These are phyloP conservation scores for Fomitiporia mediterranea DNA, from an alignment of 1,284 basidiomycete species.

Conservation along the genomic window DNA sequence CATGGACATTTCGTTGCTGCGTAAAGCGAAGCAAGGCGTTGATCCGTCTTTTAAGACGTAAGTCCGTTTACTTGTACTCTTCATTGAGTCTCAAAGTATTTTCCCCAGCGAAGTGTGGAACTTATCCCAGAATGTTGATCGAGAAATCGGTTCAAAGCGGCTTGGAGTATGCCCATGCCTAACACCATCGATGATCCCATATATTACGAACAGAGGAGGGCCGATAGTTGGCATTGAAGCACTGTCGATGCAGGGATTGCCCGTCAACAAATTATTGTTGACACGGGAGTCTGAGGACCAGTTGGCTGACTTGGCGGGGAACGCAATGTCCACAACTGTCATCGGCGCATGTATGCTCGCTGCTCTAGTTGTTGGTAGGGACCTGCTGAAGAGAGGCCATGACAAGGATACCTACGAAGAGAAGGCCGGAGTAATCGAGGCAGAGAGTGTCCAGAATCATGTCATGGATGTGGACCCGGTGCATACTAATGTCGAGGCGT, in stretches of 20 bases:
- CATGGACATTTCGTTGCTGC: constrained; percentile 86
- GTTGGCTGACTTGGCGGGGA: constrained; percentile 90
- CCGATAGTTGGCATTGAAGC: constrained; percentile 94
- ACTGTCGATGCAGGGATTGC: constrained; percentile 89
- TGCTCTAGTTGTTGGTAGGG: constrained; percentile 66
- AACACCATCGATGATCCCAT: constrained; percentile 95
- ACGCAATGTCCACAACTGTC: constrained; percentile 96
- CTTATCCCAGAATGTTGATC: constrained; percentile 94
- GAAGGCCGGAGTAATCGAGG: constrained; percentile 39
- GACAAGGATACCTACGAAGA: constrained; percentile 60
- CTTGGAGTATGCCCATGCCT: constrained; percentile 88
- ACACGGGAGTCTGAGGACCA: constrained; percentile 94
- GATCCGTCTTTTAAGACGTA: constrained; percentile 87
- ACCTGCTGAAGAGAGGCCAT: constrained; percentile 59
- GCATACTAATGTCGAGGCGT: constrained; percentile 37
- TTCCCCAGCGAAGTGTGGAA: constrained; percentile 84
- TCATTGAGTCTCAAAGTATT: constrained; percentile 10
- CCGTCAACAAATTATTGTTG: constrained; percentile 85
- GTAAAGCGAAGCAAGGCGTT: constrained; percentile 74
- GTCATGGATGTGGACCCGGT: constrained; percentile 45
- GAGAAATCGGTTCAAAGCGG: constrained; percentile 77
- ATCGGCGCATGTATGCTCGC: constrained; percentile 88
- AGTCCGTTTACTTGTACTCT: constrained; percentile 27
- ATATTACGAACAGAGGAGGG: constrained; percentile 93
- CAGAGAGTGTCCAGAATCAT: constrained; percentile 37